Conservation (phyloP, 352 stramenopile species). For the Phytophthora constricta region DNA sequence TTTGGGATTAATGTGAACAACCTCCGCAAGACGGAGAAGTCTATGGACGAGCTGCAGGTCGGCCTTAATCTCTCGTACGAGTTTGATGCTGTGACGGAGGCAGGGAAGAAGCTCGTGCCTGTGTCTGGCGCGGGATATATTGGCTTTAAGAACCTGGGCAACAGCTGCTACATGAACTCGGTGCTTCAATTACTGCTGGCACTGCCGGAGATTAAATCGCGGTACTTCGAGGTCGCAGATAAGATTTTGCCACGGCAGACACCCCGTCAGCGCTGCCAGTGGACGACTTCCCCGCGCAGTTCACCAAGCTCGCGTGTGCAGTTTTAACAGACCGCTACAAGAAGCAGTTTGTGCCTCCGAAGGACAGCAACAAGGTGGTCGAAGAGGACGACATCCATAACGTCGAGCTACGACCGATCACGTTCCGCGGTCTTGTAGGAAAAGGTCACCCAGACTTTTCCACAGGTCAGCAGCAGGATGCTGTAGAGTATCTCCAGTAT, state of each 20-base stretch:
- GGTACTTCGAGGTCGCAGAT: constrained; percentile 69
- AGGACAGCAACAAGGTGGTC: constrained; percentile 30
- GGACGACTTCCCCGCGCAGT: constrained; percentile 93
- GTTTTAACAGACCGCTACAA: constrained; percentile 91
- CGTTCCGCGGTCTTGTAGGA: constrained; percentile 96
- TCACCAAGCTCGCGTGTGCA: constrained; percentile 91
- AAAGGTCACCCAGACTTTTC: constrained; percentile 96
- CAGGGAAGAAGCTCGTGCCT: constrained; percentile 91
- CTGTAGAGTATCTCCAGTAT: constrained; percentile 97
- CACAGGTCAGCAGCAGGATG: constrained; percentile 98
- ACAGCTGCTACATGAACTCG: constrained; percentile 99
- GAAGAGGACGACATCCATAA: constrained; percentile 52
- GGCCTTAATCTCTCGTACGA: constrained; percentile 98
- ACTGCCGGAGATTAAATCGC: constrained; percentile 73
- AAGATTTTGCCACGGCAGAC: constrained; percentile 59
- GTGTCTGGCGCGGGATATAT: constrained; percentile 93
- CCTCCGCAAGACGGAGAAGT: constrained; percentile 98
- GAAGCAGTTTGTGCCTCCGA: constrained; percentile 42
- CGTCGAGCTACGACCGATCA: constrained; percentile 72
- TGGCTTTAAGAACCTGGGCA: constrained; percentile 99
- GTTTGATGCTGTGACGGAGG: constrained; percentile 98
- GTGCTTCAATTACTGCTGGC: constrained; percentile 95
- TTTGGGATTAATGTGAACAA: constrained; percentile 96
- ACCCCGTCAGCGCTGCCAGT: constrained; percentile 32
- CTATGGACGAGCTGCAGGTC: constrained; percentile 97